Conservation (phyloP, 345 rosid species). For the Acer campestre region DNA sequence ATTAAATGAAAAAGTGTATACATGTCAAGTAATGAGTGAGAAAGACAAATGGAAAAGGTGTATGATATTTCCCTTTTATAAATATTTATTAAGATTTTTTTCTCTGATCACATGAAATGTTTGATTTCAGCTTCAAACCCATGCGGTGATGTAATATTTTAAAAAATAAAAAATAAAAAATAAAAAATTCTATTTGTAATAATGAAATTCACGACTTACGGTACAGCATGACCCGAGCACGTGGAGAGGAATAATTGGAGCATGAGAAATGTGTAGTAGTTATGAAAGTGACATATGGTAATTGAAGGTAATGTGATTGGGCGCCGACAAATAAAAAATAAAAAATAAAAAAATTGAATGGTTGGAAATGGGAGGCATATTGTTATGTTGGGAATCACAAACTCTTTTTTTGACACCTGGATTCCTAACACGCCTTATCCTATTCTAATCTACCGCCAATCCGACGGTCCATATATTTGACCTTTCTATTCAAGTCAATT, state of each 20-base stretch:
- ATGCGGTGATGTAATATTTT: too few species aligned
- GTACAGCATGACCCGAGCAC: not conserved
- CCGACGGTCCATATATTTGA: constrained; percentile 8
- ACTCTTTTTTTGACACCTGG: not conserved
- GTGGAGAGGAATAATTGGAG: not conserved
- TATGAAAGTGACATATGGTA: constrained; percentile 7
- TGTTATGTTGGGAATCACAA: not conserved
- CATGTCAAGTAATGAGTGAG: too few species aligned
- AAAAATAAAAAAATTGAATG: not conserved
- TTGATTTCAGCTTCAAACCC: too few species aligned
- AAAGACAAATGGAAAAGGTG: too few species aligned
- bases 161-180: too few species aligned
- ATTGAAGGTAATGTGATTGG: not conserved
- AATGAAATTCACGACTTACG: too few species aligned
- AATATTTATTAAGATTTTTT: too few species aligned
- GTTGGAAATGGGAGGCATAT: not conserved
- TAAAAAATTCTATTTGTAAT: too few species aligned
- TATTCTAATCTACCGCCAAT: not conserved
- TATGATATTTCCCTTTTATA: too few species aligned
- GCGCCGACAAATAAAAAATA: constrained; percentile 12
- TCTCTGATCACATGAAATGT: too few species aligned
- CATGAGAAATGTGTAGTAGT: not conserved
- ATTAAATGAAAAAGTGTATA: too few species aligned
- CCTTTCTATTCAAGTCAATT: not conserved
- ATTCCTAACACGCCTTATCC: not conserved